Evolutionary conservation across 805 yeast species (phyloP), one percentile per base, ranked within the genome.

Genomic region (Kodamaea neixiangensis): DNA sequence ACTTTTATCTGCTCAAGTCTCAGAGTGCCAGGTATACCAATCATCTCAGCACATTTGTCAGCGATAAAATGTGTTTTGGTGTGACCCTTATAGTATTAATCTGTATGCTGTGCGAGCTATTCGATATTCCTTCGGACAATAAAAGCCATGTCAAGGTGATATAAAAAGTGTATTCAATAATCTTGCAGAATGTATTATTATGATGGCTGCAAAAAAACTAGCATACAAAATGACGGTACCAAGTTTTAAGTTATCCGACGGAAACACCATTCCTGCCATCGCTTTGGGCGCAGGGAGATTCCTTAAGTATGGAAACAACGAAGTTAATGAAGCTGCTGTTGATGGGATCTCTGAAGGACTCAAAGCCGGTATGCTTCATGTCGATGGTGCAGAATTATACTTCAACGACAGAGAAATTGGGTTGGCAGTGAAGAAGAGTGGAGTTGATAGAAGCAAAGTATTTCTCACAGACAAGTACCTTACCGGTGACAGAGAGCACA

Each of bases 341-440:
- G 71, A 75, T 5, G 75, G 79, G 18, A 55, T 83, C 21, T 50
- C 63, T 5, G 60, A 64, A 25, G 84, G 89, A 2, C 60, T 85
- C 17, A 67, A 75, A 2, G 62, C 64, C 13, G 86, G 87, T 0
- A 81, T 78, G 62, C 73, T 66, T 42, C 89, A 84, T 59, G 71
- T 85, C 40, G 91, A 85, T 56, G 80, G 85, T 11, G 89, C 90
- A 0, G 87, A 85, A 56, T 65, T 72, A n/a, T 85, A 85, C 63
- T 73, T 76, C 40, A 84, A 87, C 6, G 84, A 81, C 51, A 59
- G 58, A 3, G 88, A 83, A 60, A 77, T 82, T 35, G 84, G 79
- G 18, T 72, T 63, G 18, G 86, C 85, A 1, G 54, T 83, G 22
- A 68, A 67, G 49, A 61, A 69, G 43, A 59, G 73, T 0, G 77